Base-by-base conservation (phyloP, 768 basidiomycete genomes). In the Suillus lakei region DNA sequence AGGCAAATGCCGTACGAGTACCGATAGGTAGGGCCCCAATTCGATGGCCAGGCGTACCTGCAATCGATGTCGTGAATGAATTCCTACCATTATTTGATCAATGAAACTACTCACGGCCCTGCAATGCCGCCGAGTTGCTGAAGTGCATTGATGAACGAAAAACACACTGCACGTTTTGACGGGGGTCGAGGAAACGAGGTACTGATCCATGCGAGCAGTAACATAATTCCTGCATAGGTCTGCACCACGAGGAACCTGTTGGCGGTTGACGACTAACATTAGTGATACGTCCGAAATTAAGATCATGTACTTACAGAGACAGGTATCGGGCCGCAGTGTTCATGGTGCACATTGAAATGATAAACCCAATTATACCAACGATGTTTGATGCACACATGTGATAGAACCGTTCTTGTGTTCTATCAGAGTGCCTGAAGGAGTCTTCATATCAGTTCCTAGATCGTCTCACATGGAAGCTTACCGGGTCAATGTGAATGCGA, bases 161-260 rank as follows among this genome's bases (percentile, higher is more conserved):
- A 80, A n/a, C 89, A 90, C n/a, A 95, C 91, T 3, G 94, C 92
- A 26, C 95, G 89, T 76, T 96, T 96, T 36, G 90, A 87, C 2
- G 93, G 87, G 12, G 95, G 90, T 26, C 89, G 87, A 34, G 92
- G 88, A 77, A 96, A 82, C 30, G 83, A 82, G 68, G 81, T 84
- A 63, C 79, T 82, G 65, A 86, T 78, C 86, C 85, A 85, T 18
- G 83, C 77, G 68, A 76, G 67, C 67, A 91, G 87, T 66, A 84
- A 84, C 67, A 93, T 86, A 74, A 89, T 89, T 7, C 86, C 92
- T 3, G 88, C 84, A 72, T 91, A 90, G 5, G 87, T 86, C 69
- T 89, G 87, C 4, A 89, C 87, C 88, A 92, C 89, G 60, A 93
- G 76, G 77, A 94, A 93, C 13, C 90, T 91, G 16, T 28, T 28